A percentile compares a stretch with the other conserved stretches of the same genome.
These are phyloP conservation scores for Colletotrichum limetticola DNA, from an alignment of 2,329 filamentous ascomycete species.

Conservation along the genomic window DNA sequence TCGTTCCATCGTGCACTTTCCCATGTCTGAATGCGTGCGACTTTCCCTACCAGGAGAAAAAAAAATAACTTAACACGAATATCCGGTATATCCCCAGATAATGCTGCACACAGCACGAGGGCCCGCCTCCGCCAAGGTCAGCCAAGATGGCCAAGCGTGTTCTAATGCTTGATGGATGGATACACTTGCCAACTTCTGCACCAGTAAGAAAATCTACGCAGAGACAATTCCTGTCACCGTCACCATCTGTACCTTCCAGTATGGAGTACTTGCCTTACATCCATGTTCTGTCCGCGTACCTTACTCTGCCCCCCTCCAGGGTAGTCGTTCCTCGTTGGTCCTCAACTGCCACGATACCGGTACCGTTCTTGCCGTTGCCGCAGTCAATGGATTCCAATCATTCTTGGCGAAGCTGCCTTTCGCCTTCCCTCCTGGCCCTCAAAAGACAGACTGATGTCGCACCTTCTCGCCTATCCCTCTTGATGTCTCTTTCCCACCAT, in stretches of 20 bases:
- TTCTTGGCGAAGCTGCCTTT: background rate
- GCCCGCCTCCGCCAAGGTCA: background rate
- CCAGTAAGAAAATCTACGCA: background rate
- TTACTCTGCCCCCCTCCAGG: background rate
- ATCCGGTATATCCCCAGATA: background rate
- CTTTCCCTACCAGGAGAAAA: background rate
- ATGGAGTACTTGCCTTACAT: background rate
- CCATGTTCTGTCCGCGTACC: background rate
- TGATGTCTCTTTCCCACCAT: background rate
- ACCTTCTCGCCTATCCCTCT: too few species aligned
- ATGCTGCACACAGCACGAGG: background rate
- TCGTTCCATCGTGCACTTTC: background rate
- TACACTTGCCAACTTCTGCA: background rate
- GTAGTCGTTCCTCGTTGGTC: background rate
- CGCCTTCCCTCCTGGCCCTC: background rate
- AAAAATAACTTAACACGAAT: background rate
- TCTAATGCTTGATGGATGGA: conserved; percentile 16
- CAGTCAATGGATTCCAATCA: background rate
- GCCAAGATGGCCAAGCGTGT: conserved; percentile 24
- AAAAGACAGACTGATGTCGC: background rate
- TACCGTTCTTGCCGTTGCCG: background rate
- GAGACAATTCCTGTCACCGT: background rate
- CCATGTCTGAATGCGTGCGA: background rate
- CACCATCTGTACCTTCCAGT: too few species aligned
- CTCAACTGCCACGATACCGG: background rate